These are phyloP conservation scores for Halophytophthora polymorphica DNA, from an alignment of 352 stramenopile species.

Conservation along the genomic window DNA sequence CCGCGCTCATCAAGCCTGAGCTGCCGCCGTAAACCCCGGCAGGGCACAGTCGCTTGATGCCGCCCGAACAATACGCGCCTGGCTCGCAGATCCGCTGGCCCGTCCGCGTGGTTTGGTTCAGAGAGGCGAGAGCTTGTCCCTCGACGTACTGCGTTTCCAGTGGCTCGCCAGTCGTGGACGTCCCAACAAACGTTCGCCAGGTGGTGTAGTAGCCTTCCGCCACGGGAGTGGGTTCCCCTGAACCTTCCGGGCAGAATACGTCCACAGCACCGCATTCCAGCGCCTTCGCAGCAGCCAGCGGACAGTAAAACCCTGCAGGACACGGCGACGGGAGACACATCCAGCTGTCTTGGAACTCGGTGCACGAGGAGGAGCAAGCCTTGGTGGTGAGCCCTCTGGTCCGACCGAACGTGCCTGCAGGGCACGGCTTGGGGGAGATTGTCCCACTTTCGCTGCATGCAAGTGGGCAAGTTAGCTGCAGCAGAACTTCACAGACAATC, in stretches of 20 bases:
- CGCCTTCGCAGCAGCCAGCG: conserved; percentile 26
- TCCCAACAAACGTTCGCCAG: conserved; percentile 21
- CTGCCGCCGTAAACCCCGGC: conserved; percentile 42
- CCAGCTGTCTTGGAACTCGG: conserved; percentile 7
- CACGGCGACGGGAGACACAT: conserved; percentile 49
- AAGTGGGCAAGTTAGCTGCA: not conserved
- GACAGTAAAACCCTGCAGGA: conserved; percentile 58
- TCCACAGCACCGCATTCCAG: conserved; percentile 32
- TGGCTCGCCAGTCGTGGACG: conserved; percentile 3
- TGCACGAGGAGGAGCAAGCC: conserved; percentile 44
- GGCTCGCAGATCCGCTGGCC: conserved; percentile 47
- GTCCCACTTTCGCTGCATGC: conserved; percentile 30
- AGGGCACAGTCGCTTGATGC: conserved; percentile 52
- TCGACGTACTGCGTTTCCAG: conserved; percentile 47
- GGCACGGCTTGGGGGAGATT: conserved; percentile 37
- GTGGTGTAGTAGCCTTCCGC: conserved; percentile 58
- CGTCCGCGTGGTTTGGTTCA: conserved; percentile 41
- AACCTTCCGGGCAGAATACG: conserved; percentile 54
- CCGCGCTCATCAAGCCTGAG: conserved; percentile 31
- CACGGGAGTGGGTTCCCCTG: conserved; percentile 29
- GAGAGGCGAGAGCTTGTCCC: conserved; percentile 20
- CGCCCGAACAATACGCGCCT: conserved; percentile 51
- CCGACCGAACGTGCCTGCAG: conserved; percentile 39
- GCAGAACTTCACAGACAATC: not conserved
- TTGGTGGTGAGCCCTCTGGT: conserved; percentile 35